A percentile compares a stretch with the other conserved stretches of the same genome.
Evolutionary conservation across 495 filamentous ascomycete species (phyloP).

Genomic region (Saxophila tyrrhenica): DNA sequence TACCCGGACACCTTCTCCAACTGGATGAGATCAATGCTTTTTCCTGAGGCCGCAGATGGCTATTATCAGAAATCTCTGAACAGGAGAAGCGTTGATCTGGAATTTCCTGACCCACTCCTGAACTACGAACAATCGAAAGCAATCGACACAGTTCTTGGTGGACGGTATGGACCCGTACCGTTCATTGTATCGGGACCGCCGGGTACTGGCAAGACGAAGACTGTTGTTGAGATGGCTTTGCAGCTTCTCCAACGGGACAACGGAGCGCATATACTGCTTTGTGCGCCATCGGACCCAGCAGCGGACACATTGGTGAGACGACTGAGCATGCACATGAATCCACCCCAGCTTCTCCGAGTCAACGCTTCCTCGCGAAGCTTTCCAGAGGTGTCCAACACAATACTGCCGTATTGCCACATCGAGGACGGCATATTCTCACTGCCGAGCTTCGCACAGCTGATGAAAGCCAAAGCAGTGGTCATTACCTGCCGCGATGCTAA

Average conservation of each 20-base stretch:
- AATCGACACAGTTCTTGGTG: constrained; percentile 34
- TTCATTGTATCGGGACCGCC: constrained; percentile 45
- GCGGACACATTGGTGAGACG: constrained; percentile 42
- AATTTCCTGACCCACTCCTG: constrained; percentile 33
- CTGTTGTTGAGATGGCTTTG: constrained; percentile 39
- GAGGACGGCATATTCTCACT: constrained; percentile 36
- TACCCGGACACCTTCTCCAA: not conserved
- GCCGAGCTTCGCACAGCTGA: constrained; percentile 39
- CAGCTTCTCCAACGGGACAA: constrained; percentile 19
- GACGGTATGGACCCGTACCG: constrained; percentile 39
- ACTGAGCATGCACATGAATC: constrained; percentile 32
- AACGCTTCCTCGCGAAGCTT: constrained; percentile 38
- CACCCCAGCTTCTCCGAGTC: constrained; percentile 36
- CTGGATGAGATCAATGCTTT: constrained; percentile 42
- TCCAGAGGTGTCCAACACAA: constrained; percentile 35
- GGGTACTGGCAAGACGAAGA: constrained; percentile 47
- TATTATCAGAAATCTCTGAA: constrained; percentile 31
- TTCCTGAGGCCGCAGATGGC: constrained; percentile 35
- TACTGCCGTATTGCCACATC: constrained; percentile 41
- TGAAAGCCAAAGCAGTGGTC: constrained; percentile 40
- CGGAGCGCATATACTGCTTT: constrained; percentile 38
- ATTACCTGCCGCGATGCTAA: constrained; percentile 41
- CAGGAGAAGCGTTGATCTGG: constrained; percentile 22
- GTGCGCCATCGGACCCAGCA: constrained; percentile 45
- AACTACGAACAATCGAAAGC: constrained; percentile 43